phyloP scores from a whole-genome alignment of 164 flowering plant species.

The Stephania cephalantha region DNA sequence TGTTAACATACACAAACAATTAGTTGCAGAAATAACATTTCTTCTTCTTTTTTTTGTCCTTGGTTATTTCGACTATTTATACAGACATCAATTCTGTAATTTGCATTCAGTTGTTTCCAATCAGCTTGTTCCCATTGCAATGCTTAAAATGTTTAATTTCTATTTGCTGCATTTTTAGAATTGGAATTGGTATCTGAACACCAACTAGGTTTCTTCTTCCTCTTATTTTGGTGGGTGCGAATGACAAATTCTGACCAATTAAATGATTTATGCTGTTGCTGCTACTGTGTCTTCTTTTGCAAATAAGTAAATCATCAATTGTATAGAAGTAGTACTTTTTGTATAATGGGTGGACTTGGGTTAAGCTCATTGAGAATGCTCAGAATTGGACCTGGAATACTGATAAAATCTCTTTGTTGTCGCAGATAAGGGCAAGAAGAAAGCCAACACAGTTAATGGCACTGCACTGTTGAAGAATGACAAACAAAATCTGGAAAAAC shows the following conservation, averaged over 20 bases:
- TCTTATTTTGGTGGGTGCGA: not conserved
- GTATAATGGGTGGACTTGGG: not conserved
- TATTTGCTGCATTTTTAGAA: not conserved
- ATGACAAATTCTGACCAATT: too few relatives aligned
- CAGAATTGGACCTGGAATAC: not conserved
- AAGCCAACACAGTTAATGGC: conserved; percentile 11
- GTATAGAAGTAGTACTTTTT: not conserved
- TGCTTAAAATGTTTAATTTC: not conserved
- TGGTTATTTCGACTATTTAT: not conserved
- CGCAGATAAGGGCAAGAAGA: conserved; percentile 26
- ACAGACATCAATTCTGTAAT: not conserved
- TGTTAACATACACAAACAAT: not conserved
- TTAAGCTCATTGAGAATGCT: not conserved
- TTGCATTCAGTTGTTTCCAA: not conserved
- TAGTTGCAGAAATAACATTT: not conserved
- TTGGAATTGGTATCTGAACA: not conserved
- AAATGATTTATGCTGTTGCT: not conserved
- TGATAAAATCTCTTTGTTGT: not conserved
- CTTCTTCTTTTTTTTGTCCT: not conserved
- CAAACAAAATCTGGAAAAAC: conserved; percentile 17
- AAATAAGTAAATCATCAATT: not conserved
- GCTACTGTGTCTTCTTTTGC: not conserved
- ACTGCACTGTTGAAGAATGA: conserved; percentile 7
- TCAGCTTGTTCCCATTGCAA: not conserved
- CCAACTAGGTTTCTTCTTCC: not conserved